Evolutionary conservation across 768 basidiomycete genomes (phyloP), one percentile per base, ranked within the genome.

Genomic region (Podaxis pistillaris): DNA sequence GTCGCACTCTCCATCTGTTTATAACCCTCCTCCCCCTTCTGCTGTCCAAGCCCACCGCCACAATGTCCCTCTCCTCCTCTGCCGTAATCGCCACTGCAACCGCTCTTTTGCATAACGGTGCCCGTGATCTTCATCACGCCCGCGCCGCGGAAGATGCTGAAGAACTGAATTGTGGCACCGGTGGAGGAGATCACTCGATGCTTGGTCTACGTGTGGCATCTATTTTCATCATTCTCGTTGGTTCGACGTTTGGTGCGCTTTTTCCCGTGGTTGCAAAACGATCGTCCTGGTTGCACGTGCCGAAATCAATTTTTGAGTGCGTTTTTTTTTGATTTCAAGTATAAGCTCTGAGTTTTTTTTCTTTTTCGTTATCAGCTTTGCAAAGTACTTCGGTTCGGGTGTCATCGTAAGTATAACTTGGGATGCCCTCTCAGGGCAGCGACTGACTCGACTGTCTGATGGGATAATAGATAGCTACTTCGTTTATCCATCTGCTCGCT

Each of bases 321-420:
- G 89, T 74, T 49, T 56, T 51, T 47, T 37, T 19, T 38, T 55
- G 44, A 4, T 50, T 58, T 22, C 22, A 38, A 12, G n/a, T 28
- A 17, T 22, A 54, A 64, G 19, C 68, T 44, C 55, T 17, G 12
- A 11, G 19, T 2, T n/a, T 46, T n/a, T 19, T 19, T 46, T 46
- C 24, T 19, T 62, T 2, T 9, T 17, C 19, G n/a, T 30, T 37
- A 37, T 12, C 37, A 91, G 90, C 56, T 92, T 94, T 71, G 88
- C 91, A 36, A 94, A 93, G 74, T 94, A 89, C 55, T 95, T 96
- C 74, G 94, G 94, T 28, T 93, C 91, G 13, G 94, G 94, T 26
- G 90, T 93, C 54, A 93, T 93, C 67, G 90, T 91, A 62, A 68
- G 88, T 77, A 41, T 44, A 13, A 56, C 52, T 36, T 37, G 13